phyloP scores from a whole-genome alignment of 2,329 filamentous ascomycete genomes.

The Acarospora socialis region DNA sequence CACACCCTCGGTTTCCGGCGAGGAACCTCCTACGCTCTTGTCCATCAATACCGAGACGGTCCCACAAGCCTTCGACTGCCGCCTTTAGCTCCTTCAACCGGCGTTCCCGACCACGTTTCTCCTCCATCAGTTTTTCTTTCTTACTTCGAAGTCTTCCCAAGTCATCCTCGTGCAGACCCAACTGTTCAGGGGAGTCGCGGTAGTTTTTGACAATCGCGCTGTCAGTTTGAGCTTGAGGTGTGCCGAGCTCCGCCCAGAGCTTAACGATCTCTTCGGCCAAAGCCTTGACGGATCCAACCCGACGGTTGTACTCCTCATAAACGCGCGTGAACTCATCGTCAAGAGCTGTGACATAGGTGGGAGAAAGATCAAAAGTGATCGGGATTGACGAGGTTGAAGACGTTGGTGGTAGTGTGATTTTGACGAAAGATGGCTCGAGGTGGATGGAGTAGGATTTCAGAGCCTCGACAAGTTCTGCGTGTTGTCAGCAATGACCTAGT shows the following conservation, averaged over 20 bases:
- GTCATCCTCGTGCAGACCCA: constrained; percentile 83
- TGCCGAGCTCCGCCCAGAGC: constrained; percentile 90
- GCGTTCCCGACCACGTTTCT: constrained; percentile 76
- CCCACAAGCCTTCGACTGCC: constrained; percentile 79
- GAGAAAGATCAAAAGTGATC: constrained; percentile 81
- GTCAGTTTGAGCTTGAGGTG: constrained; percentile 86
- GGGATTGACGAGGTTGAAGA: constrained; percentile 61
- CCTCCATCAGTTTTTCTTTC: constrained; percentile 70
- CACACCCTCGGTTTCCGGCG: constrained; percentile 76
- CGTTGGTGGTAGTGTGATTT: constrained; percentile 71
- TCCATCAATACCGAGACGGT: constrained; percentile 71
- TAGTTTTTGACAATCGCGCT: constrained; percentile 75
- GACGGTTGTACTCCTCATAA: constrained; percentile 88
- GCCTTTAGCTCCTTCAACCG: constrained; percentile 59
- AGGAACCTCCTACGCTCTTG: constrained; percentile 73
- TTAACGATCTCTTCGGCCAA: constrained; percentile 77
- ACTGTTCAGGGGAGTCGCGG: constrained; percentile 79
- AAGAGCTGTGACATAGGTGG: constrained; percentile 70
- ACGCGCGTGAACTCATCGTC: constrained; percentile 87
- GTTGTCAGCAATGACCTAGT: constrained; percentile 16
- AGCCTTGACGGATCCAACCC: constrained; percentile 59
- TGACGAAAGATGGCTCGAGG: constrained; percentile 77
- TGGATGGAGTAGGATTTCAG: constrained; percentile 94
- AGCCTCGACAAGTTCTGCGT: constrained; percentile 75
- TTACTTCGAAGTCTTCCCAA: constrained; percentile 55